Evolutionary conservation across 1,139 yeast species (phyloP), one percentile per base, ranked within the genome.

Genomic region (Ogataea hybrid): DNA sequence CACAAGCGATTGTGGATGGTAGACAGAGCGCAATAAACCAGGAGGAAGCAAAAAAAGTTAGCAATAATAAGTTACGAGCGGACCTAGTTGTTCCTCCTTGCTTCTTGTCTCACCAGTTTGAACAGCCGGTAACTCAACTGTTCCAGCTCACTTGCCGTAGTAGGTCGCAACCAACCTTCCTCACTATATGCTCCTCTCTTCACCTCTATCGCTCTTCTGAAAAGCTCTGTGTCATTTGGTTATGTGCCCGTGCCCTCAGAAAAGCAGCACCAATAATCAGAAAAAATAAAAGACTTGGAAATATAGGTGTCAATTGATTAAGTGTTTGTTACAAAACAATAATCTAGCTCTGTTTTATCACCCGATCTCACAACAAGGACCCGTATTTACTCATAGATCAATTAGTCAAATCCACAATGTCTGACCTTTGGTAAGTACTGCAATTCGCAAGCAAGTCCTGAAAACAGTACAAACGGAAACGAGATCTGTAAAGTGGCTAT

Each of bases 351-450:
- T 15, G 27, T 28, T 31, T 21, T 32, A 34, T 37, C 35, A 33
- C 23, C 37, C 21, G 28, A 22, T 16, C 15, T 27, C 29, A 35
- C n/a, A 22, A 18, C 5, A 29, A 25, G 25, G 16, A 25, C 12
- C 28, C 36, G 41, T 37, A 37, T 27, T 12, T 17, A 21, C 12
- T 28, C 28, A 37, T 37, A 37, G 41, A 37, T 23, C 25, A 20
- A 32, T n/a, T 25, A 35, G 8, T 12, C 20, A 28, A 28, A 12
- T 12, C 12, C 28, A 49, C 40, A 44, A 57, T 57, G 61, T 57
- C 62, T 43, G 62, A 58, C 49, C 61, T 58, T 46, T 58, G 62
- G 62, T 58, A 58, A 41, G 62, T 58, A 31, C 23, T 18, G 23
- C 18, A 15, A 21, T 27, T 29, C 25, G 28, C 11, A 7, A 17